Conservation (phyloP, 2,329 filamentous ascomycete genomes). For the Berkeleyomyces rouxiae region DNA sequence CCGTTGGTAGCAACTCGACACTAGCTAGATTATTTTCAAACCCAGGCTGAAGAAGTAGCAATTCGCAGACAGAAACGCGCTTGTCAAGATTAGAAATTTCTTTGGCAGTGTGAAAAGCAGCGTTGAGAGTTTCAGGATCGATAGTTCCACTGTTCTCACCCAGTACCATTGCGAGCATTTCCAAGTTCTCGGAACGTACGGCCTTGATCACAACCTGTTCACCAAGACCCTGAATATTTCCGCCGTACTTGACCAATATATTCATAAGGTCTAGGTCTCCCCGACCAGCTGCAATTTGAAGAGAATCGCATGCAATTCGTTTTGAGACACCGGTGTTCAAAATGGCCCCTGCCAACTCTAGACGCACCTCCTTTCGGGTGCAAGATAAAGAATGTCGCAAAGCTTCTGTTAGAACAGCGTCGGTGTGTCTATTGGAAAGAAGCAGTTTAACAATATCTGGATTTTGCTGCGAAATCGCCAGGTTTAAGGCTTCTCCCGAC, state of each 20-base stretch:
- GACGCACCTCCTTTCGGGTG: conserved; percentile 26
- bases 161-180: conserved; percentile 35
- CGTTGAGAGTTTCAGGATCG: conserved; percentile 26
- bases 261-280: conserved; percentile 35
- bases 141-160: conserved; percentile 24
- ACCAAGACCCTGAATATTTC: conserved; percentile 32
- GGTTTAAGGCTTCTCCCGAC: conserved; percentile 32
- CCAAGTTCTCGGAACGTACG: conserved; percentile 32
- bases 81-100: conserved; percentile 33
- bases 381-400: conserved; percentile 26
- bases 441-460: conserved; percentile 31
- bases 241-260: conserved; percentile 35
- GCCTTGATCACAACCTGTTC: conserved; percentile 39
- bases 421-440: conserved; percentile 22
- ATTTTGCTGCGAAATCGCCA: conserved; percentile 30
- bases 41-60: conserved; percentile 34
- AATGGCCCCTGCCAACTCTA: conserved; percentile 29
- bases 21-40: conserved; percentile 32
- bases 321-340: conserved; percentile 30
- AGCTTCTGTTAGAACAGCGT: conserved; percentile 24
- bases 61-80: conserved; percentile 32
- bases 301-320: conserved; percentile 30
- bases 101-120: conserved; percentile 38
- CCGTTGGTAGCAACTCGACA: conserved; percentile 35
- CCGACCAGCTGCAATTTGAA: conserved; percentile 35